A percentile compares a stretch with the other conserved stretches of the same genome.
Conservation (phyloP, 768 basidiomycete genomes). For the Lactarius sanguifluus region DNA sequence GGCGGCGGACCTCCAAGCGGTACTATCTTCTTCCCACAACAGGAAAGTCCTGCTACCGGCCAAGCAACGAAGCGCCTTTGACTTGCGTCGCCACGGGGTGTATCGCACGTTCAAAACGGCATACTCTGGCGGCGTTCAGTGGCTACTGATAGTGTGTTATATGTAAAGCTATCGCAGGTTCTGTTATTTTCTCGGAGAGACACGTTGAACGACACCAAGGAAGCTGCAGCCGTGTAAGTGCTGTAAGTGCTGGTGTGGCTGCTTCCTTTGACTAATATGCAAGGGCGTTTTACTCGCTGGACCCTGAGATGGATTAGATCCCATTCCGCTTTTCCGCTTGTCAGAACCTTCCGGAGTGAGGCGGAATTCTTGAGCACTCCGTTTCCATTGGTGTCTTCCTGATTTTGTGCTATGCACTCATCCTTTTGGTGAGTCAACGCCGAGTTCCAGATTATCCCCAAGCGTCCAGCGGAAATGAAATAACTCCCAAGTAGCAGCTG, state of each 20-base stretch:
- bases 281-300: background rate
- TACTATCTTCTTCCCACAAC: constrained; percentile 24
- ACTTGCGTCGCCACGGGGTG: constrained; percentile 14
- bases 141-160: constrained; percentile 16
- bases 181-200: constrained; percentile 1
- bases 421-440: constrained; percentile 14
- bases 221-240: constrained; percentile 10
- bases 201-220: constrained; percentile 7
- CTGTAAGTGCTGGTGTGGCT: background rate
- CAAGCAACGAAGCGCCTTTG: constrained; percentile 22
- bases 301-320: constrained; percentile 3
- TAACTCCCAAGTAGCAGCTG: constrained; percentile 18
- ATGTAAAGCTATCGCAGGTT: constrained; percentile 12
- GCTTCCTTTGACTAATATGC: constrained; percentile 23
- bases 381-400: constrained; percentile 17
- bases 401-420: constrained; percentile 1
- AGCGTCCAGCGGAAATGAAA: constrained; percentile 21
- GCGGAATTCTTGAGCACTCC: constrained; percentile 1
- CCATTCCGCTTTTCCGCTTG: constrained; percentile 2
- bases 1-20: constrained; percentile 9
- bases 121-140: constrained; percentile 13
- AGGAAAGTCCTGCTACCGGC: constrained; percentile 12
- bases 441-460: constrained; percentile 13
- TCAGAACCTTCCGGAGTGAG: constrained; percentile 8
- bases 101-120: constrained; percentile 10